phyloP scores from a whole-genome alignment of 2,329 filamentous ascomycete species.

The Bipolaris victoriae region DNA sequence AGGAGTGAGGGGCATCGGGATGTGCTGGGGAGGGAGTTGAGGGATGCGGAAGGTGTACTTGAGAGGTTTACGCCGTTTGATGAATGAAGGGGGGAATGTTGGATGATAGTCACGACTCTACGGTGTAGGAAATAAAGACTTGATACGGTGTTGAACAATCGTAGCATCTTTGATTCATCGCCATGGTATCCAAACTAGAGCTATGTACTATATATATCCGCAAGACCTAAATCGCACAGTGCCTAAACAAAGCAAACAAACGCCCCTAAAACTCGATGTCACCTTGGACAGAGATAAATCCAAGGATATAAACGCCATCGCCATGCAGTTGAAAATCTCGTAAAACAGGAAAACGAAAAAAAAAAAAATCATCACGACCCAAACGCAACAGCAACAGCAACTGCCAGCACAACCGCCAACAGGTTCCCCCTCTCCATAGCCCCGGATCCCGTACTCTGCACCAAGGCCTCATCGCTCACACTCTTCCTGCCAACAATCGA shows the following conservation, averaged over 20 bases:
- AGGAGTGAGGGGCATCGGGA: conserved; percentile 39
- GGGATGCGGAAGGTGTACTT: conserved; percentile 39
- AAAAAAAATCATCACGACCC: conserved; percentile 20
- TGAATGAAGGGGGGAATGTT: background rate
- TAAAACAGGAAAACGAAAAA: background rate
- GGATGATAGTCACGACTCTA: too few relatives aligned
- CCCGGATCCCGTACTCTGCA: conserved; percentile 25
- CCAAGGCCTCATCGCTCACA: conserved; percentile 28
- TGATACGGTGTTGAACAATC: too few relatives aligned
- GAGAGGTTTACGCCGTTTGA: conserved; percentile 46
- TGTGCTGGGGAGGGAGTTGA: conserved; percentile 41
- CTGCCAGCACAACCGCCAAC: conserved; percentile 39
- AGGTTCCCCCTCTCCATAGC: conserved; percentile 27
- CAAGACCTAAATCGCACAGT: background rate
- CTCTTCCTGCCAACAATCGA: conserved; percentile 32
- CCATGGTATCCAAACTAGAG: too few relatives aligned
- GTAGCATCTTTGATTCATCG: too few relatives aligned
- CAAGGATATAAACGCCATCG: conserved; percentile 8
- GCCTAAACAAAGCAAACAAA: background rate
- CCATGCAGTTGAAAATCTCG: conserved; percentile 3
- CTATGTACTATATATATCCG: too few relatives aligned
- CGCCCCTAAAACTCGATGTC: background rate
- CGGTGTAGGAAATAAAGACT: too few relatives aligned
- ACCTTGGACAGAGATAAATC: background rate
- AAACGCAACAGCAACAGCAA: conserved; percentile 39